Evolutionary conservation across 768 basidiomycete species (phyloP).

Genomic region (Terana coerulea): DNA sequence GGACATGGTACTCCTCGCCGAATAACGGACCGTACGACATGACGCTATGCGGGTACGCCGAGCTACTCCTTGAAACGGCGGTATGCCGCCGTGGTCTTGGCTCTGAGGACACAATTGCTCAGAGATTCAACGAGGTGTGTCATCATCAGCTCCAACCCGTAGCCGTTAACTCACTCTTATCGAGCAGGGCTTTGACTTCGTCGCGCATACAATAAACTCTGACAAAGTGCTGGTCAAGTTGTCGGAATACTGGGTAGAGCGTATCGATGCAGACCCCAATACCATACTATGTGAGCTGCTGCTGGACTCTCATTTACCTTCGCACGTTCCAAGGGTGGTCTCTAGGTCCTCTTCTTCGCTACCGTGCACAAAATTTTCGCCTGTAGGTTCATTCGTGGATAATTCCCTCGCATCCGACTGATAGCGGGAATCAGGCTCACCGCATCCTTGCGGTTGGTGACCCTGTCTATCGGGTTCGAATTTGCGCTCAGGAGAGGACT

Average conservation of each 20-base stretch:
- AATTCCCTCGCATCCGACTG: background rate
- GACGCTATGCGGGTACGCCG: conserved; percentile 47
- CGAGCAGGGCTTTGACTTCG: conserved; percentile 36
- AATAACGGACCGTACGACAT: conserved; percentile 26
- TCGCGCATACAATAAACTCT: conserved; percentile 32
- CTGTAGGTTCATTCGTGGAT: background rate
- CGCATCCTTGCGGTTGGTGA: conserved; percentile 11
- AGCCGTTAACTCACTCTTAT: no score
- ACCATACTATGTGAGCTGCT: background rate
- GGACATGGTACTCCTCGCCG: conserved; percentile 25
- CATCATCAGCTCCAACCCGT: no score
- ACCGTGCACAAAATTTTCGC: conserved; percentile 6
- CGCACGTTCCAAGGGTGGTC: no score
- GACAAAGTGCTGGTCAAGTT: conserved; percentile 31
- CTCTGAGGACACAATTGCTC: background rate
- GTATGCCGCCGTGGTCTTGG: conserved; percentile 35
- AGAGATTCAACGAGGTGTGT: background rate
- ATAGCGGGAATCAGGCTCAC: conserved; percentile 4
- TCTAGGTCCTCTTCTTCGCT: conserved; percentile 10
- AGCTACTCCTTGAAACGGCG: conserved; percentile 46
- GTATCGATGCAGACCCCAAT: conserved; percentile 5
- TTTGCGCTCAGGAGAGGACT: conserved; percentile 6
- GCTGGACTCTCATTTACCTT: background rate
- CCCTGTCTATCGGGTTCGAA: conserved; percentile 13
- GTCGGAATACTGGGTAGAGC: conserved; percentile 29